Evolutionary conservation across 2,329 filamentous ascomycete species (phyloP).

Genomic region (Claviceps africana): DNA sequence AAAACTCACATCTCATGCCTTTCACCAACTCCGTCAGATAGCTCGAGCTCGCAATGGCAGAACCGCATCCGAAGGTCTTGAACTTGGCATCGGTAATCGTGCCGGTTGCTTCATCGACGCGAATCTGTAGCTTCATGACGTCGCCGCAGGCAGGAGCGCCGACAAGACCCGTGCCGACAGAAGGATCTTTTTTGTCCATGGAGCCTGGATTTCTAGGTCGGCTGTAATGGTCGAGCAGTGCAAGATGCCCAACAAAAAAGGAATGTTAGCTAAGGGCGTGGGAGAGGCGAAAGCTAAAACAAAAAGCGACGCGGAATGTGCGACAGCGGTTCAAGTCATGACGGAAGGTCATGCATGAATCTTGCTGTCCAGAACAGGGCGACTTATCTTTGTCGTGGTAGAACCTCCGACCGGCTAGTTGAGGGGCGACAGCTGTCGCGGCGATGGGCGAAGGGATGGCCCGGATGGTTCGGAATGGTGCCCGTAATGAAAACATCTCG

Average conservation of each 20-base stretch:
- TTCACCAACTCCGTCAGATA: conserved; percentile 91
- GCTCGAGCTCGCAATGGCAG: conserved; percentile 74
- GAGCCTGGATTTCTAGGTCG: conserved; percentile 42
- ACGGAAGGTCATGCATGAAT: no score
- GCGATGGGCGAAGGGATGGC: conserved; percentile 8
- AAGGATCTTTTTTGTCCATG: conserved; percentile 56
- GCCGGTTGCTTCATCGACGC: conserved; percentile 75
- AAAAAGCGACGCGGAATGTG: neutral
- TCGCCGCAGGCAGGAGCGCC: conserved; percentile 80
- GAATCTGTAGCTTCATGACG: conserved; percentile 71
- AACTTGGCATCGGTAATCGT: conserved; percentile 92
- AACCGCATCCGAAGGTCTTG: conserved; percentile 94
- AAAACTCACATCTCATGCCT: conserved; percentile 54
- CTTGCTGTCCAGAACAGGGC: neutral
- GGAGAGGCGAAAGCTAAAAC: no score
- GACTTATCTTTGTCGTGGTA: conserved; percentile 33
- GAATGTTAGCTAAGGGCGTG: conserved; percentile 5
- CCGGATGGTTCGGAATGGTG: conserved; percentile 7
- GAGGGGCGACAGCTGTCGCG: conserved; percentile 10
- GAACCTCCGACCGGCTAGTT: conserved; percentile 24
- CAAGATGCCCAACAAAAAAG: neutral
- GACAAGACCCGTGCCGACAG: conserved; percentile 85
- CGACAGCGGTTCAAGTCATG: neutral
- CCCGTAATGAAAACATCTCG: conserved; percentile 9
- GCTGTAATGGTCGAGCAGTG: conserved; percentile 34